A percentile compares a stretch with the other conserved stretches of the same genome.
Conservation (phyloP, 176 grass and related monocot species). For the Tillandsia fasciculata region DNA sequence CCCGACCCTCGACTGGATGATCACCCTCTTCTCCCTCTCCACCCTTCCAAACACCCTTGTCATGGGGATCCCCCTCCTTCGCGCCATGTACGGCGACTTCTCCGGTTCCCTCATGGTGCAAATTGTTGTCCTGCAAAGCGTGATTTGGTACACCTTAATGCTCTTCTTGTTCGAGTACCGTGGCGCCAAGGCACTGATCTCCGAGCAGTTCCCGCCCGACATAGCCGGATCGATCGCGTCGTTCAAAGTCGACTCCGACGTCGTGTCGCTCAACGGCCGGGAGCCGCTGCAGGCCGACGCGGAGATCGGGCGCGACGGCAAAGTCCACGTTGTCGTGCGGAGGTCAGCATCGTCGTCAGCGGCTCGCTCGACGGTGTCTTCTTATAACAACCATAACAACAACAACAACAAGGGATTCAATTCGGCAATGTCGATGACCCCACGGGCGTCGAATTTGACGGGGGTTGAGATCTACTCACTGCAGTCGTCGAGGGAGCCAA, state of each 20-base stretch:
- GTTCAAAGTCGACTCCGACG: slow-evolving; percentile 88
- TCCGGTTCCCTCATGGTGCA: slow-evolving; percentile 91
- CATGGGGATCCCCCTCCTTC: slow-evolving; percentile 93
- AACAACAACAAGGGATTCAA: slow-evolving; percentile 10
- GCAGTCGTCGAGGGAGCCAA: slow-evolving; percentile 85
- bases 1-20: slow-evolving; percentile 70
- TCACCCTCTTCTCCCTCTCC: slow-evolving; percentile 93
- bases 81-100: slow-evolving; percentile 94
- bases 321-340: slow-evolving; percentile 23
- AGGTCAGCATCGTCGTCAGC: slow-evolving; percentile 45
- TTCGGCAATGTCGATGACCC: slow-evolving; percentile 46
- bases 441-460: slow-evolving; percentile 82
- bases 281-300: slow-evolving; percentile 88
- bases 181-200: slow-evolving; percentile 88
- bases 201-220: slow-evolving; percentile 91
- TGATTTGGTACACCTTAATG: slow-evolving; percentile 99
- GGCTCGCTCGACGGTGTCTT: slow-evolving; percentile 26
- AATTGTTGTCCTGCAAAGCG: slow-evolving; percentile 94
- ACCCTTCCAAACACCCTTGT: slow-evolving; percentile 98
- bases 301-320: slow-evolving; percentile 77
- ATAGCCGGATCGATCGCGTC: slow-evolving; percentile 80
- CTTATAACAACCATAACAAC: not conserved
- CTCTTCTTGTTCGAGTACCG: slow-evolving; percentile 99
- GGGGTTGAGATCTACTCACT: slow-evolving; percentile 99
- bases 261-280: slow-evolving; percentile 76